phyloP scores from a whole-genome alignment of 1,284 basidiomycete genomes.

The Neolentinus lepideus region DNA sequence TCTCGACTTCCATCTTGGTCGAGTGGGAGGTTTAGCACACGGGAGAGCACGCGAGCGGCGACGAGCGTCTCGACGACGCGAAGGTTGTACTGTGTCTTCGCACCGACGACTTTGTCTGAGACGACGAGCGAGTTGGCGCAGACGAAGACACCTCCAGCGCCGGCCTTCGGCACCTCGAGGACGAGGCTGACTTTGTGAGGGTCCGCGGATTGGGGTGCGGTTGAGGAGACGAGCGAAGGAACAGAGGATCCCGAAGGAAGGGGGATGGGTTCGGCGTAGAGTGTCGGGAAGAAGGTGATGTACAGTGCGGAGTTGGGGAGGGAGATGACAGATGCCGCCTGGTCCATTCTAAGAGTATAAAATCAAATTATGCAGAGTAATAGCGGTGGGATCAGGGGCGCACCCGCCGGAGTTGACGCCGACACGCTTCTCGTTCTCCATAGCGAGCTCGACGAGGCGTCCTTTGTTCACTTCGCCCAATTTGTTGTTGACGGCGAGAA shows the following conservation, averaged over 20 bases:
- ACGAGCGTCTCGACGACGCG: constrained; percentile 83
- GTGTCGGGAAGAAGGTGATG: constrained; percentile 75
- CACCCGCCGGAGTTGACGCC: constrained; percentile 28
- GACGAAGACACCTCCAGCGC: constrained; percentile 52
- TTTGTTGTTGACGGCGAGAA: constrained; percentile 69
- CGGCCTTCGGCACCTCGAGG: not conserved
- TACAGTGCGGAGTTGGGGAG: constrained; percentile 66
- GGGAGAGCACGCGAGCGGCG: constrained; percentile 66
- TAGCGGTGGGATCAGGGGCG: constrained; percentile 16
- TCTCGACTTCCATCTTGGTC: constrained; percentile 32
- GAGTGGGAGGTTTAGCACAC: constrained; percentile 40
- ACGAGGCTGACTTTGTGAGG: not conserved
- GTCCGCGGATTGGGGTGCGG: constrained; percentile 5
- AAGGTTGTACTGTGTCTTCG: constrained; percentile 78
- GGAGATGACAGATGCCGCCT: constrained; percentile 77
- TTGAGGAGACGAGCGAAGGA: constrained; percentile 25
- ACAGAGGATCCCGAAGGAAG: constrained; percentile 36
- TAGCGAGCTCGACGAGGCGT: constrained; percentile 67
- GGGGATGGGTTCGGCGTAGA: constrained; percentile 57
- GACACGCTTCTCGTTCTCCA: constrained; percentile 79
- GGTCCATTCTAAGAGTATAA: constrained; percentile 56
- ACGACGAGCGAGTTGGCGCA: constrained; percentile 82
- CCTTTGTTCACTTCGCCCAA: constrained; percentile 57
- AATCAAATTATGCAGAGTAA: constrained; percentile 15
- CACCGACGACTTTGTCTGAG: constrained; percentile 74